These are phyloP conservation scores for Leccinum subgranulosum DNA, from an alignment of 768 basidiomycete species.

Conservation along the genomic window DNA sequence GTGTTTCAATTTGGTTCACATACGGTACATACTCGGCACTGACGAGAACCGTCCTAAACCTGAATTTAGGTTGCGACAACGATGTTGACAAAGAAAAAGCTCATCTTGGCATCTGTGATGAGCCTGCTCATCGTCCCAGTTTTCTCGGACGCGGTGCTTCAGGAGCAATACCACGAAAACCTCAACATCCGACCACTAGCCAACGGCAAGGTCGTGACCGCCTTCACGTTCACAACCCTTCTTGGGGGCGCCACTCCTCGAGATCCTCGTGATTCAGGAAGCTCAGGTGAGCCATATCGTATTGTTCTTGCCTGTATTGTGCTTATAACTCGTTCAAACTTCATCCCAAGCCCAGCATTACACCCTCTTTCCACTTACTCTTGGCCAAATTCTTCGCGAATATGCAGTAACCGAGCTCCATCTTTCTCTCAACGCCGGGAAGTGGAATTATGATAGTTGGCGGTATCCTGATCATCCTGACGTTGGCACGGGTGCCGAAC, in stretches of 20 bases:
- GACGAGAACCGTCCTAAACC: background rate
- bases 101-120: conserved; percentile 3
- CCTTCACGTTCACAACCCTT: conserved; percentile 76
- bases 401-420: conserved; percentile 87
- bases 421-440: conserved; percentile 86
- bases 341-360: conserved; percentile 71
- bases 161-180: conserved; percentile 45
- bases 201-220: conserved; percentile 80
- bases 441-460: conserved; percentile 87
- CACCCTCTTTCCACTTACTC: conserved; percentile 77
- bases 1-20: background rate
- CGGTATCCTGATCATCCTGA: conserved; percentile 73
- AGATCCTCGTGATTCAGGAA: conserved; percentile 47
- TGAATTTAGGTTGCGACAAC: background rate
- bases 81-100: conserved; percentile 3
- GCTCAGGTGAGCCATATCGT: conserved; percentile 40
- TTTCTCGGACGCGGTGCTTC: background rate
- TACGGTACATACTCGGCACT: no score
- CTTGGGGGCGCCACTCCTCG: conserved; percentile 52
- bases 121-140: conserved; percentile 9
- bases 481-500: conserved; percentile 82
- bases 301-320: background rate
- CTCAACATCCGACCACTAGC: conserved; percentile 58
- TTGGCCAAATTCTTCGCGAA: conserved; percentile 84
- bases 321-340: background rate